Evolutionary conservation across 2,329 filamentous ascomycete species (phyloP), one percentile per base, ranked within the genome.

Genomic region (Diaporthe ampelina): DNA sequence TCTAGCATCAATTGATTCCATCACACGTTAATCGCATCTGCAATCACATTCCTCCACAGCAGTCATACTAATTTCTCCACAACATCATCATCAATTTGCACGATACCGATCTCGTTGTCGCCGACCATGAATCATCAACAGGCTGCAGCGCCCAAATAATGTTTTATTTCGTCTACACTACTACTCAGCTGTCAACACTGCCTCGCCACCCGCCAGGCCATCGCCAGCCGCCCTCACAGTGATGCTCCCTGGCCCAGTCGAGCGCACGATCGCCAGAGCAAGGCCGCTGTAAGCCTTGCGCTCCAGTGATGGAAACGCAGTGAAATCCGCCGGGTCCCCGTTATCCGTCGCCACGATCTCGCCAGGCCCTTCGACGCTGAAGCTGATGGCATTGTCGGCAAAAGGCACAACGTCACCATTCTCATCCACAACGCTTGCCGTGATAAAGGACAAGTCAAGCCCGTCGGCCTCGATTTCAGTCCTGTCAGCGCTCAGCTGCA

Each of bases 341-440:
- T 89, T 89, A 68, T 90, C 87, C 0, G 88, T 90, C 0, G 85
- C 80, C 1, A 87, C 82, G 57, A 90, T 85, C 77, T 85, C 80
- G 0, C 84, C 88, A 0, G 83, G 82, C 0, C 85, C 87, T 0
- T 78, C 78, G 7, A 88, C 75, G 0, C 83, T 82, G 75, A 89
- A 89, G 0, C 81, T 83, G 54, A 90, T 82, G 19, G 76, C 76
- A 75, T 86, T 81, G 26, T 79, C 79, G 2, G 88, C 88, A 4
- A 77, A 74, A 0, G 86, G 86, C 1, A 89, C 87, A 0, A 83
- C 73, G 56, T 84, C 80, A 1, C 87, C 88, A 0, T 82, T 77
- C 13, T 57, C 78, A 73, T 90, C 88, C 4, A 85, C 78, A 0
- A 90, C 85, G 0, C 82, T 81, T 2, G 86, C 84, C 0, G 82